Evolutionary conservation across 208 protist genomes (phyloP).

Genomic region (Crithidia brevicula): DNA sequence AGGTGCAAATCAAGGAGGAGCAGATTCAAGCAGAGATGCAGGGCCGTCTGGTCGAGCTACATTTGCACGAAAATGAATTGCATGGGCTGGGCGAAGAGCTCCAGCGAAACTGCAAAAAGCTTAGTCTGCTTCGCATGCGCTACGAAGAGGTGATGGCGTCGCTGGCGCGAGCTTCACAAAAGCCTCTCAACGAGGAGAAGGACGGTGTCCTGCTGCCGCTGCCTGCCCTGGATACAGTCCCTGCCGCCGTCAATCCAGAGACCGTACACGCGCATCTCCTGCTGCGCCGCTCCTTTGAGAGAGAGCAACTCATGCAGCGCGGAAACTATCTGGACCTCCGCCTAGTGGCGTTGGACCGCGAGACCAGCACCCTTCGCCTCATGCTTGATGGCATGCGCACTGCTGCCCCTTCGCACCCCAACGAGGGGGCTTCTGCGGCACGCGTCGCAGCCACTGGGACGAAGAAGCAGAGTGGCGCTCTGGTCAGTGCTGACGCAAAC

Average conservation of each 20-base stretch:
- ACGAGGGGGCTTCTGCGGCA: neutral
- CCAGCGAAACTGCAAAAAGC: conserved; percentile 38
- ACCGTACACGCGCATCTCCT: conserved; percentile 69
- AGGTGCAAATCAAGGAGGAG: conserved; percentile 56
- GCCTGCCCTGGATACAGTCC: conserved; percentile 10
- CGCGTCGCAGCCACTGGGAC: neutral
- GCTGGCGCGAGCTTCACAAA: conserved; percentile 37
- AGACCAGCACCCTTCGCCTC: conserved; percentile 57
- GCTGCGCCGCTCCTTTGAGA: conserved; percentile 61
- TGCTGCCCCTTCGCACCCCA: neutral
- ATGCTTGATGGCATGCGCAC: conserved; percentile 54
- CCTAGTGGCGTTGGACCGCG: conserved; percentile 62
- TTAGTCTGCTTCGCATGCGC: conserved; percentile 43
- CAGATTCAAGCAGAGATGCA: conserved; percentile 49
- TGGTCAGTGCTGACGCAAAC: neutral
- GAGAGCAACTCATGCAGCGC: conserved; percentile 73
- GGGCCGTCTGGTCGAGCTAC: conserved; percentile 52
- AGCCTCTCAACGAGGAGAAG: conserved; percentile 36
- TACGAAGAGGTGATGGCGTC: conserved; percentile 60
- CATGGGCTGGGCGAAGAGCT: conserved; percentile 51
- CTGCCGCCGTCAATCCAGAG: conserved; percentile 41
- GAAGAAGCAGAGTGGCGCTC: neutral
- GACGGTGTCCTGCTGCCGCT: neutral
- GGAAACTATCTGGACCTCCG: conserved; percentile 82
- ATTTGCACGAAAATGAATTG: conserved; percentile 62